Percentiles rank a stretch among this genome's conserved stretches.
Conservation (phyloP, 2,329 filamentous ascomycete genomes). For the Colletotrichum shisoi region DNA sequence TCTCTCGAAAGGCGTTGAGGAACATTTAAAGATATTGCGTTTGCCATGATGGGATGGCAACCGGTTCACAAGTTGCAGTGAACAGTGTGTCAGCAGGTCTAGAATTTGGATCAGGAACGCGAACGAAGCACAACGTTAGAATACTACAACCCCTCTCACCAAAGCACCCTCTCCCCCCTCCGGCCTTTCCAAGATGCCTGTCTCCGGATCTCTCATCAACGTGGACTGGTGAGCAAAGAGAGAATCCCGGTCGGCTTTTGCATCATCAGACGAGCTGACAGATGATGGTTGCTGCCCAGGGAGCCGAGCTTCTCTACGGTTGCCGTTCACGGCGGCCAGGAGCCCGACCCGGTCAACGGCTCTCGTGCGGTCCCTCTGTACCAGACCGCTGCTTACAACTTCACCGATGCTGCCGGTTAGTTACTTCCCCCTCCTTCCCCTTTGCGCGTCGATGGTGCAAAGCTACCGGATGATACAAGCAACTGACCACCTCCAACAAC, state of each 20-base stretch:
- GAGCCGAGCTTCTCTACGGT: constrained; percentile 41
- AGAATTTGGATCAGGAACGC: constrained; percentile 11
- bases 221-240: constrained; percentile 46
- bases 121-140: constrained; percentile 21
- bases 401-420: constrained; percentile 38
- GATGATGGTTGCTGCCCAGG: constrained; percentile 13
- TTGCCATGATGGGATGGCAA: constrained; percentile 21
- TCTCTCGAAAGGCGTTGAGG: constrained; percentile 22
- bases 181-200: constrained; percentile 42
- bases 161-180: constrained; percentile 4
- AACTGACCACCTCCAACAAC: neutral
- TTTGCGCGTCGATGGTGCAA: no score
- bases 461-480: no score
- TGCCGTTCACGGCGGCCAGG: constrained; percentile 60
- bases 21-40: constrained; percentile 30
- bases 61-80: neutral
- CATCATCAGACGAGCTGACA: constrained; percentile 16
- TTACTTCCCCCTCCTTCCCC: neutral
- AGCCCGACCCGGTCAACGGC: constrained; percentile 81
- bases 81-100: constrained; percentile 20
- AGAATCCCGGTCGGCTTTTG: constrained; percentile 38
- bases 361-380: constrained; percentile 95
- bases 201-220: constrained; percentile 47
- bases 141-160: constrained; percentile 26
- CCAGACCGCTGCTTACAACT: constrained; percentile 69